A percentile compares a stretch with the other conserved stretches of the same genome.
Evolutionary conservation across 495 filamentous ascomycete species (phyloP).

Genomic region (Evansstolkia leycettana): DNA sequence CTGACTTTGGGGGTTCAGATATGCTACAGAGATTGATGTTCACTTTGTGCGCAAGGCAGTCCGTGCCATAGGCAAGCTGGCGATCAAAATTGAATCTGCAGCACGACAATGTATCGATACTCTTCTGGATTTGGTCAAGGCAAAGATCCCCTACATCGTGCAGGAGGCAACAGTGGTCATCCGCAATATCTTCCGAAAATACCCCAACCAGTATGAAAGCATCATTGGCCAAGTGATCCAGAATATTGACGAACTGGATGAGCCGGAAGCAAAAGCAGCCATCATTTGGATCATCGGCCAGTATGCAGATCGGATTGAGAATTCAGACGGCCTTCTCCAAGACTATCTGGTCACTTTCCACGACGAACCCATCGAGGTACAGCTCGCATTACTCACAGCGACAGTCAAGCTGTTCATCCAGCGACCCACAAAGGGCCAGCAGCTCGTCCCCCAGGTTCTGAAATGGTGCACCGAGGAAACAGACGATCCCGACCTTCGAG

Average conservation of each 20-base stretch:
- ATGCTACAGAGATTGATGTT: conserved; percentile 96
- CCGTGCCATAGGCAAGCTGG: conserved; percentile 92
- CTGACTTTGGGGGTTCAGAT: conserved; percentile 25
- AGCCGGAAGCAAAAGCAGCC: conserved; percentile 98
- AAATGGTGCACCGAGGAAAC: conserved; percentile 99
- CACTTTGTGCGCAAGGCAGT: conserved; percentile 98
- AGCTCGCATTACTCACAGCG: conserved; percentile 86
- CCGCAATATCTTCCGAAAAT: conserved; percentile 97
- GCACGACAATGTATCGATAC: conserved; percentile 84
- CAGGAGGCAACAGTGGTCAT: conserved; percentile 99
- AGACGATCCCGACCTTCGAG: conserved; percentile 91
- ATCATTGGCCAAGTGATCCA: conserved; percentile 94
- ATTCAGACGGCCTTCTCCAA: conserved; percentile 83
- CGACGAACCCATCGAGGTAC: conserved; percentile 90
- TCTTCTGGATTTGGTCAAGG: conserved; percentile 83
- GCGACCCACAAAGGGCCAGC: conserved; percentile 85
- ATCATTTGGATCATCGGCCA: conserved; percentile 99
- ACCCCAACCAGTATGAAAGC: conserved; percentile 94
- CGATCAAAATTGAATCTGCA: conserved; percentile 97
- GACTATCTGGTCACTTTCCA: conserved; percentile 90
- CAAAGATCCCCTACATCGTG: conserved; percentile 99
- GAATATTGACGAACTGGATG: conserved; percentile 91
- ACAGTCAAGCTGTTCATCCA: conserved; percentile 98
- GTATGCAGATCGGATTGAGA: conserved; percentile 94
- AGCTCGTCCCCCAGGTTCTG: conserved; percentile 87